A percentile compares a stretch with the other conserved stretches of the same genome.
phyloP scores from a whole-genome alignment of 1,139 yeast species.

The Lodderomyces pseudojiufengensis region DNA sequence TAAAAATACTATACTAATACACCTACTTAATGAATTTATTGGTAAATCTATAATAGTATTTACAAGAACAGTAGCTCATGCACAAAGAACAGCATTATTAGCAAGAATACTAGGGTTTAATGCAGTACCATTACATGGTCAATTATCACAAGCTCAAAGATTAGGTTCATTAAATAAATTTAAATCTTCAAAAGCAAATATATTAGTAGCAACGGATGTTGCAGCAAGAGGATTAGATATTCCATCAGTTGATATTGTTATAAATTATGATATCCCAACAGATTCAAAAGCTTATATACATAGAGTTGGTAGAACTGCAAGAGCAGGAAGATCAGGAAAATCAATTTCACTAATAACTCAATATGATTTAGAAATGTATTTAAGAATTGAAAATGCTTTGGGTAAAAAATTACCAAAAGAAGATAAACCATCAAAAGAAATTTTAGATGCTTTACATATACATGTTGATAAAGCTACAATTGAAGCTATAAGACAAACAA shows the following conservation, averaged over 20 bases:
- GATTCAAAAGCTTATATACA: constrained; percentile 98
- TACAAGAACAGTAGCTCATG: constrained; percentile 93
- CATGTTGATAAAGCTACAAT: constrained; percentile 91
- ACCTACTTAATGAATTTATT: constrained; percentile 73
- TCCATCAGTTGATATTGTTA: constrained; percentile 88
- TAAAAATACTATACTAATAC: constrained; percentile 82
- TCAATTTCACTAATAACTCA: constrained; percentile 91
- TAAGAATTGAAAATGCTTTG: constrained; percentile 84
- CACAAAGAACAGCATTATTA: constrained; percentile 82
- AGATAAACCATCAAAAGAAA: constrained; percentile 67
- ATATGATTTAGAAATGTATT: constrained; percentile 83
- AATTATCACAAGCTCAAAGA: constrained; percentile 86
- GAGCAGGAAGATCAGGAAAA: constrained; percentile 95
- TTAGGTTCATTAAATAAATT: constrained; percentile 90
- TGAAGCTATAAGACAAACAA: constrained; percentile 82
- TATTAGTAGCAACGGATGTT: constrained; percentile 93
- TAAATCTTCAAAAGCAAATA: constrained; percentile 77
- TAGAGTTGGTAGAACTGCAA: constrained; percentile 96
- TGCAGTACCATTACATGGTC: constrained; percentile 94
- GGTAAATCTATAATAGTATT: constrained; percentile 89
- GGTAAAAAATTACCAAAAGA: constrained; percentile 81
- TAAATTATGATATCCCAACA: constrained; percentile 93
- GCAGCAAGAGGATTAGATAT: constrained; percentile 98
- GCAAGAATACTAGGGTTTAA: constrained; percentile 80
- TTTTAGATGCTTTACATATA: constrained; percentile 73